phyloP scores from a whole-genome alignment of 257 asterid species.

The Solanum habrochaites region DNA sequence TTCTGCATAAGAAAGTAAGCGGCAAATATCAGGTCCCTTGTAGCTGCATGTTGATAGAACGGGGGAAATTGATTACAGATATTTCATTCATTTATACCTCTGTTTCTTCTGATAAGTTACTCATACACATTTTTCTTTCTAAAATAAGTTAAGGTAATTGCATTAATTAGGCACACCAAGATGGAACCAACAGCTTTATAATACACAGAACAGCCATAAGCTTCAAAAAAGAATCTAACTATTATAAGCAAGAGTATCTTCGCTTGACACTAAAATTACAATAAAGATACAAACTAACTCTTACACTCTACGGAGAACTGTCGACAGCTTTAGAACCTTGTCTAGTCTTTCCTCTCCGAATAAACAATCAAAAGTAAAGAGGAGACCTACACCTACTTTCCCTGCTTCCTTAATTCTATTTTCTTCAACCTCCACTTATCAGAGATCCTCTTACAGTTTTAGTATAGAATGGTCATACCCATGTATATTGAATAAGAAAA shows the following conservation, averaged over 20 bases:
- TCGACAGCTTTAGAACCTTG: not conserved
- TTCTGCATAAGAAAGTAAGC: conserved; percentile 24
- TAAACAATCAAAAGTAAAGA: not conserved
- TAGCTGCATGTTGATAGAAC: not conserved
- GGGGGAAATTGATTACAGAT: not conserved
- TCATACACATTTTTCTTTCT: not conserved
- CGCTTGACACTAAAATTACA: not conserved
- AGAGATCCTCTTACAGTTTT: not conserved
- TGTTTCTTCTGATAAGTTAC: not conserved
- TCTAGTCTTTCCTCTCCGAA: not conserved
- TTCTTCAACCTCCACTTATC: not conserved
- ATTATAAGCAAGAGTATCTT: not conserved
- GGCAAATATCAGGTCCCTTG: conserved; percentile 4
- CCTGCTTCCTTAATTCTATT: not conserved
- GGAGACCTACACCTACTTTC: not conserved
- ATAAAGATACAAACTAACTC: not conserved
- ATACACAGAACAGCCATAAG: not conserved
- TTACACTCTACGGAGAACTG: not conserved
- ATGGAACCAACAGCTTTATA: not conserved
- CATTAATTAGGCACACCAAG: not conserved
- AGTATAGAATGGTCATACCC: not conserved
- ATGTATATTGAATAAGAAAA: not conserved
- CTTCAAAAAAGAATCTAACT: not conserved
- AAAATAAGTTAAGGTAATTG: not conserved
- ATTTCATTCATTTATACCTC: not conserved